phyloP scores from a whole-genome alignment of 371 early-diverging fungal genomes.

The Parasitella parasitica region DNA sequence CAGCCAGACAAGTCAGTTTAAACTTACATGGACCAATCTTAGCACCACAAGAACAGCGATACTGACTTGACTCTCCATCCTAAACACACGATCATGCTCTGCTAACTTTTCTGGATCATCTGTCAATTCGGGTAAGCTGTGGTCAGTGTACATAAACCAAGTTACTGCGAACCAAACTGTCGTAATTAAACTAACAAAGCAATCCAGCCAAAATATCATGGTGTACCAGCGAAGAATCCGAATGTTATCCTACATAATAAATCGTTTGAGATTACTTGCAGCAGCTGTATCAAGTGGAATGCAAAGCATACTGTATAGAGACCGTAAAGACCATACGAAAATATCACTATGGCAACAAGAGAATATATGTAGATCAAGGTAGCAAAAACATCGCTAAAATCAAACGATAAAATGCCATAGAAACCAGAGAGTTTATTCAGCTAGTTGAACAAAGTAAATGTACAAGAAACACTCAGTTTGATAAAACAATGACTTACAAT shows the following conservation, averaged over 20 bases:
- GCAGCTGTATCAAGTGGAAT: no score
- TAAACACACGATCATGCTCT: conserved; percentile 24
- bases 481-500: conserved; percentile 28
- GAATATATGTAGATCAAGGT: conserved; percentile 35
- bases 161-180: conserved; percentile 40
- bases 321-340: conserved; percentile 41
- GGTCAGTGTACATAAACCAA: conserved; percentile 49
- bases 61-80: conserved; percentile 43
- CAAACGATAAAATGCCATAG: conserved; percentile 42
- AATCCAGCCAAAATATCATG: conserved; percentile 48
- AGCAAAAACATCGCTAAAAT: conserved; percentile 28
- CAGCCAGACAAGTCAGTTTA: not conserved
- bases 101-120: conserved; percentile 30
- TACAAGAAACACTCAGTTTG: no score
- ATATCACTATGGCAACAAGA: conserved; percentile 25
- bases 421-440: conserved; percentile 47
- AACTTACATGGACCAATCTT: conserved; percentile 43
- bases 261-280: not conserved
- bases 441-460: conserved; percentile 7
- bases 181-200: conserved; percentile 29
- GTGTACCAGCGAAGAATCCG: conserved; percentile 37
- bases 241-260: conserved; percentile 17
- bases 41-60: conserved; percentile 37
- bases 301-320: conserved; percentile 30
- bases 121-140: conserved; percentile 37